A percentile compares a stretch with the other conserved stretches of the same genome.
phyloP scores from a whole-genome alignment of 2,329 filamentous ascomycete species.

The Cryoendolithus antarcticus region DNA sequence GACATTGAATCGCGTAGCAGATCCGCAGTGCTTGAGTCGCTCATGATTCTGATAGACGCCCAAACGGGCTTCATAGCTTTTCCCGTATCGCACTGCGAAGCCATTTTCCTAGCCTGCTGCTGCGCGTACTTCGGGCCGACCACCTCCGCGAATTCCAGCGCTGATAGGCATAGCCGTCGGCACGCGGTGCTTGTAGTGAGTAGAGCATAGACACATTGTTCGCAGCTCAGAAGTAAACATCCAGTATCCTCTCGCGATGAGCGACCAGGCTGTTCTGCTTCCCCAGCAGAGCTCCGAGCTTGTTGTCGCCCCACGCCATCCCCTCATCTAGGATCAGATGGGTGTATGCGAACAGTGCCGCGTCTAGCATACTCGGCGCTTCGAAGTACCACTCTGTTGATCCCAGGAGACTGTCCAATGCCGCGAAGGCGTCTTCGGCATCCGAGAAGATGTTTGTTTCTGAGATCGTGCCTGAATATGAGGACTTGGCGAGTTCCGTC shows the following conservation, averaged over 20 bases:
- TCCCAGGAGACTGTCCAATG: slow-evolving; percentile 48
- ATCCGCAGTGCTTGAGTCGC: too few species aligned
- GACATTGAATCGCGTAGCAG: too few species aligned
- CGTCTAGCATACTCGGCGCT: slow-evolving; percentile 67
- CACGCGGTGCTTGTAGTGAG: too few species aligned
- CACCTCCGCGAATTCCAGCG: too few species aligned
- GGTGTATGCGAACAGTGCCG: slow-evolving; percentile 80
- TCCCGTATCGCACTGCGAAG: too few species aligned
- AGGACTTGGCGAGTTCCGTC: slow-evolving; percentile 56
- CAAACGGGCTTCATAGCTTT: too few species aligned
- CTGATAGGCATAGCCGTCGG: too few species aligned
- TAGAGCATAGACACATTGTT: too few species aligned
- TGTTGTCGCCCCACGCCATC: slow-evolving; percentile 52
- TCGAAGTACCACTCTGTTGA: slow-evolving; percentile 49
- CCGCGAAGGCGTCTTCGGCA: slow-evolving; percentile 49
- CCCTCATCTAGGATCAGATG: slow-evolving; percentile 59
- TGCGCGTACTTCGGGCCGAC: too few species aligned
- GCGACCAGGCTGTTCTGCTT: slow-evolving; percentile 50
- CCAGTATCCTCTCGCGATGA: slow-evolving; percentile 49
- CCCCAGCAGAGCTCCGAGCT: slow-evolving; percentile 45
- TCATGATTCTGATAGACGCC: too few species aligned
- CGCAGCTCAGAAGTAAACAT: slow-evolving; percentile 32
- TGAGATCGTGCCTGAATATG: slow-evolving; percentile 14
- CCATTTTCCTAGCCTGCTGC: too few species aligned
- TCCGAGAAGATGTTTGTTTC: slow-evolving; percentile 46